Evolutionary conservation across 129 eudicot species (phyloP), one percentile per base, ranked within the genome.

Genomic region (Escallonia herrerae): DNA sequence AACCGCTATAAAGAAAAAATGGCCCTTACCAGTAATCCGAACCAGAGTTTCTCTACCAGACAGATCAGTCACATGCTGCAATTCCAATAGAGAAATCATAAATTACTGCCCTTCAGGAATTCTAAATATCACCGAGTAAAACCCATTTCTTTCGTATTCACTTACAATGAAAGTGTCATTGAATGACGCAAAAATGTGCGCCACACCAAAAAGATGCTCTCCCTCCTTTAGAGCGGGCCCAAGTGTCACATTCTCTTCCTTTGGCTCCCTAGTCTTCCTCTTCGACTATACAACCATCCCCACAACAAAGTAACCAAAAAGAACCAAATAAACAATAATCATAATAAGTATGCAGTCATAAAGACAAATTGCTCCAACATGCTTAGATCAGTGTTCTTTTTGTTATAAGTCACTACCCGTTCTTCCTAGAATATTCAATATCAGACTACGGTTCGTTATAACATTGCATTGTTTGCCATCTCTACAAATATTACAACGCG

Each of bases 1-100:
- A 22, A 22, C 33, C 33, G 46, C 10, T n/a, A 51, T n/a, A 51
- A 8, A 64, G 3, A 45, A 40, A 9, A 39, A 3, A 57, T 46
- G 42, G 41, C 9, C 12, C 44, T 52, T 72, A 81, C 86, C 86
- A 22, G 86, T 81, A 40, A 81, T 81, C 40, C 82, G 82, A 54
- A 81, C 85, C 74, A 81, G 66, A 48, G 85, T 81, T 81, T 81
- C 85, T 62, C 85, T 68, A 2, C 86, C 86, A 54, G 86, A 81
- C 48, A 81, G 55, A 69, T 81, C 86, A 53, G 86, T 81, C 22
- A 81, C 82, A 60, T 81, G 86, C 86, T 81, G 79, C 71, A 75
- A 40, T 58, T 59, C 22, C 8, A n/a, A 44, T 40, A 62, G 3
- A 38, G 6, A 11, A 48, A 12, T 48, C 5, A 50, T 3, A 6